Evolutionary conservation across 257 asterid species (phyloP).

Genomic region (Nicotiana knightiana): DNA sequence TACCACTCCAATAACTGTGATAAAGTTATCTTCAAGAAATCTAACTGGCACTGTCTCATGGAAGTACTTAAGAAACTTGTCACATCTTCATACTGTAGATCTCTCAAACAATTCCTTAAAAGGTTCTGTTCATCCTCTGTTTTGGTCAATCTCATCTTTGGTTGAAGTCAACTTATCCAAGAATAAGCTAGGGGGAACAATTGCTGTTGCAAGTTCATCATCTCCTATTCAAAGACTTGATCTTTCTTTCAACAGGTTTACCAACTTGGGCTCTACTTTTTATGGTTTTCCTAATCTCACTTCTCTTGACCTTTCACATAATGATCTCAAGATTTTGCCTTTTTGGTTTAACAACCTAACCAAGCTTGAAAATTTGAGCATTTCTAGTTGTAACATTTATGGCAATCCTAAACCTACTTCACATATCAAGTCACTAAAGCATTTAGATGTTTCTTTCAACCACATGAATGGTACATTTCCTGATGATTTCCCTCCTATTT

Average conservation of each 20-base stretch:
- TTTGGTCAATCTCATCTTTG: constrained; percentile 58
- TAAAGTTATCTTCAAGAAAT: constrained; percentile 50
- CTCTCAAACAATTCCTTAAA: constrained; percentile 66
- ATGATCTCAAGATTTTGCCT: constrained; percentile 39
- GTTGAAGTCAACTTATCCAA: constrained; percentile 48
- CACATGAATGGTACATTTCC: constrained; percentile 55
- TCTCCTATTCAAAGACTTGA: constrained; percentile 35
- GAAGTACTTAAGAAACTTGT: constrained; percentile 54
- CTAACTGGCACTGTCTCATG: constrained; percentile 70
- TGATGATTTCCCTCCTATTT: constrained; percentile 51
- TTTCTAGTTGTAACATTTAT: constrained; percentile 58
- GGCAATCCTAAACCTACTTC: constrained; percentile 48
- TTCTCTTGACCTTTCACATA: constrained; percentile 55
- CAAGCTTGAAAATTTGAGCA: constrained; percentile 45
- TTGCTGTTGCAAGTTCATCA: constrained; percentile 25
- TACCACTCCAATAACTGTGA: constrained; percentile 23
- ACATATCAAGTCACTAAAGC: constrained; percentile 29
- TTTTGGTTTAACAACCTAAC: constrained; percentile 53
- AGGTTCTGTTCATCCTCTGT: constrained; percentile 49
- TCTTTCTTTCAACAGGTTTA: constrained; percentile 73
- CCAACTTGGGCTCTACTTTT: constrained; percentile 37
- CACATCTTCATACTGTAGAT: constrained; percentile 54
- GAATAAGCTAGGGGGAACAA: constrained; percentile 68
- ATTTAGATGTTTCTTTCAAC: constrained; percentile 56
- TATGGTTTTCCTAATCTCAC: constrained; percentile 31